phyloP scores from a whole-genome alignment of 2,329 filamentous ascomycete species.

The Alternaria gansuensis region DNA sequence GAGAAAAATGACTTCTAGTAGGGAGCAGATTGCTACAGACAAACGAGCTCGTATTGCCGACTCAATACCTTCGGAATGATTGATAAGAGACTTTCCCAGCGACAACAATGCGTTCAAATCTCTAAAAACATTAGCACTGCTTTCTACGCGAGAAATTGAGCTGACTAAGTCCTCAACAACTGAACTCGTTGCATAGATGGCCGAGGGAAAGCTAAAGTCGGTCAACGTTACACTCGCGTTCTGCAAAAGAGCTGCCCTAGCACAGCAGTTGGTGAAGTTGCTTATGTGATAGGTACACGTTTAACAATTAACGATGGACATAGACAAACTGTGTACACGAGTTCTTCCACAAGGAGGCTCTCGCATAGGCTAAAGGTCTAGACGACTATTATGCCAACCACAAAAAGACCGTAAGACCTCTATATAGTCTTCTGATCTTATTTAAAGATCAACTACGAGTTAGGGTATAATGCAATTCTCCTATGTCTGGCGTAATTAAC shows the following conservation, averaged over 20 bases:
- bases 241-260: conserved; percentile 59
- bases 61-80: conserved; percentile 41
- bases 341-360: conserved; percentile 54
- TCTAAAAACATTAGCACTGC: conserved; percentile 31
- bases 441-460: conserved; percentile 58
- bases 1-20: conserved; percentile 14
- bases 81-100: conserved; percentile 17
- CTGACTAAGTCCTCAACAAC: conserved; percentile 40
- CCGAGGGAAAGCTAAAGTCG: conserved; percentile 25
- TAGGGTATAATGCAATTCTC: conserved; percentile 10
- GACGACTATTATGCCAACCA: conserved; percentile 47
- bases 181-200: conserved; percentile 29
- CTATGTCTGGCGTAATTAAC: not conserved
- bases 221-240: conserved; percentile 61
- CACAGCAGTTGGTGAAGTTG: conserved; percentile 63
- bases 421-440: conserved; percentile 56
- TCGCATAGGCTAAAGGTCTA: conserved; percentile 49
- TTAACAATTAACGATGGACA: not conserved
- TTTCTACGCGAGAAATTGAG: conserved; percentile 34
- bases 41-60: conserved; percentile 31
- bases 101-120: conserved; percentile 26
- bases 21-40: conserved; percentile 32
- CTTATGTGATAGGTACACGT: no score
- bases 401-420: conserved; percentile 47
- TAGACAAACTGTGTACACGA: conserved; percentile 48